Percentiles rank a stretch among this genome's conserved stretches.
These are phyloP conservation scores for Candida odintsovae DNA, from an alignment of 805 yeast genomes.

Conservation along the genomic window DNA sequence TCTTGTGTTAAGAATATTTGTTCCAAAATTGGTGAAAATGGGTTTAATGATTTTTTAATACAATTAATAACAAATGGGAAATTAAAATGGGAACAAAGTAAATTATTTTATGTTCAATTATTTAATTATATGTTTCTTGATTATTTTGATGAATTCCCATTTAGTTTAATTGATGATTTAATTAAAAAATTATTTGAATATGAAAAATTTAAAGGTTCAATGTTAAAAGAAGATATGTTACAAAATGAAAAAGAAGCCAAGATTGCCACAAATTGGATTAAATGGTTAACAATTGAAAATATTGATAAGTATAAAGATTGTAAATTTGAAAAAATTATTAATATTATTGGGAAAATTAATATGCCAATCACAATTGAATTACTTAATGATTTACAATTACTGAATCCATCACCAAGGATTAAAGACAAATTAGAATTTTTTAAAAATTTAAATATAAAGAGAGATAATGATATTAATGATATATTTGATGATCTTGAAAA, in stretches of 20 bases:
- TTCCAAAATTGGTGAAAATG: conserved; percentile 11
- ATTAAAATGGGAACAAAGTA: conserved; percentile 20
- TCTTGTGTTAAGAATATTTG: conserved; percentile 26
- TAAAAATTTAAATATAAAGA: not conserved
- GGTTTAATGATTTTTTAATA: conserved; percentile 24
- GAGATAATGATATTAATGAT: conserved; percentile 6
- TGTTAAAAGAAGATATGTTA: not conserved
- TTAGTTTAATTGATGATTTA: conserved; percentile 15
- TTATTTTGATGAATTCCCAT: conserved; percentile 17
- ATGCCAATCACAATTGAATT: conserved; percentile 5
- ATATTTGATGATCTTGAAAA: conserved; percentile 25
- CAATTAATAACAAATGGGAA: conserved; percentile 30
- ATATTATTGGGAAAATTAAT: conserved; percentile 13
- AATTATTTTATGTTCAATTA: conserved; percentile 26
- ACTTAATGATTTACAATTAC: conserved; percentile 3
- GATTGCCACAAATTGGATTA: conserved; percentile 11
- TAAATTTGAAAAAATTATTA: conserved; percentile 6
- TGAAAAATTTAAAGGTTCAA: conserved; percentile 8
- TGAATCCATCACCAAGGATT: not conserved
- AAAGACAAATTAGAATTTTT: not conserved
- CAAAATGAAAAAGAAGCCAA: conserved; percentile 6
- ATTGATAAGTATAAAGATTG: not conserved
- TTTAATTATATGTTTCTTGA: conserved; percentile 9
- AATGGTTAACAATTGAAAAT: conserved; percentile 11
- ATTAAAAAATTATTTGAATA: conserved; percentile 9